These are phyloP conservation scores for Priceomyces haplophilus DNA, from an alignment of 805 yeast genomes.

Conservation along the genomic window DNA sequence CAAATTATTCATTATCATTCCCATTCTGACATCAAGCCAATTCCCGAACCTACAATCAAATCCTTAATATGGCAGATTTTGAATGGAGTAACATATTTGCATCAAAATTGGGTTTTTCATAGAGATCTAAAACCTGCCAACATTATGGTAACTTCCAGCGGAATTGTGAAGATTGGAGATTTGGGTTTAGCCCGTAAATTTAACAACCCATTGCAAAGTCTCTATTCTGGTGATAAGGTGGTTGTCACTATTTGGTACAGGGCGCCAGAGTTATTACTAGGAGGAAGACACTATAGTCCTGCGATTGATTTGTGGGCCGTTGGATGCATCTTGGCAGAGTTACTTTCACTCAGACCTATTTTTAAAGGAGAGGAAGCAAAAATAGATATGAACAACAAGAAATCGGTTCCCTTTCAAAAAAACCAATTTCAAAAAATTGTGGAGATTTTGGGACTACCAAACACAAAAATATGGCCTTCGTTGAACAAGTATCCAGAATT, in stretches of 20 bases:
- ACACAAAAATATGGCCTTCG: conserved; percentile 72
- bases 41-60: conserved; percentile 76
- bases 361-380: conserved; percentile 98
- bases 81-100: conserved; percentile 86
- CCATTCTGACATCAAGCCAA: conserved; percentile 77
- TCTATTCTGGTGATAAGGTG: conserved; percentile 90
- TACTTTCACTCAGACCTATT: conserved; percentile 83
- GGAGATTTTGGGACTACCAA: conserved; percentile 92
- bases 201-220: conserved; percentile 79
- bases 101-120: conserved; percentile 94
- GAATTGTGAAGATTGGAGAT: conserved; percentile 94
- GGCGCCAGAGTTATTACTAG: conserved; percentile 88
- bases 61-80: conserved; percentile 89
- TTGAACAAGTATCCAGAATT: conserved; percentile 83
- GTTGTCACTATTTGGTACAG: conserved; percentile 97
- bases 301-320: conserved; percentile 95
- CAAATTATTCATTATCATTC: conserved; percentile 94
- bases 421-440: conserved; percentile 88
- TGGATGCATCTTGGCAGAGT: conserved; percentile 91
- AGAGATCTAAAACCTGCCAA: conserved; percentile 97
- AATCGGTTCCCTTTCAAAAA: conserved; percentile 89
- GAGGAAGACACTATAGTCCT: conserved; percentile 89
- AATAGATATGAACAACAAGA: conserved; percentile 75
- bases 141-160: conserved; percentile 88
- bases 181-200: conserved; percentile 87